These are phyloP conservation scores for Penicillium sp. DNA, from an alignment of 2,329 filamentous ascomycete species.

Conservation along the genomic window DNA sequence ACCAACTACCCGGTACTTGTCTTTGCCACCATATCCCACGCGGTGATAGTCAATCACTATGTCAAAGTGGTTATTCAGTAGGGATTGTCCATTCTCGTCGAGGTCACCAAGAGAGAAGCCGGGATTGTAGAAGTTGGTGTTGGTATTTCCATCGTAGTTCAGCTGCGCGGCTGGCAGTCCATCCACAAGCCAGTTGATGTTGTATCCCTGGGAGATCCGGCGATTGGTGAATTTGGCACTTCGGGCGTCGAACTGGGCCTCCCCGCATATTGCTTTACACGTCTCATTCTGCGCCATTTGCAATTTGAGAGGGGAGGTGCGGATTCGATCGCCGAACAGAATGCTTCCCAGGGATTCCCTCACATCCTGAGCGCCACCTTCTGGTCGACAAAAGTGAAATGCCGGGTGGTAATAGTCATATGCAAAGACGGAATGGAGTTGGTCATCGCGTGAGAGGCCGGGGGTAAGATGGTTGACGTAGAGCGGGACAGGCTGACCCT, in stretches of 20 bases:
- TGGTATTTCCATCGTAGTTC: constrained; percentile 71
- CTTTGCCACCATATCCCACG: constrained; percentile 54
- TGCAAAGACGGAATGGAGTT: constrained; percentile 86
- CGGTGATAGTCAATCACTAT: constrained; percentile 91
- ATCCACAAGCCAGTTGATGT: constrained; percentile 93
- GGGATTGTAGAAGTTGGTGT: constrained; percentile 81
- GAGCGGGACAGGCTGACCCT: constrained; percentile 75
- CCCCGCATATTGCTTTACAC: constrained; percentile 75
- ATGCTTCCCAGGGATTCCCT: constrained; percentile 93
- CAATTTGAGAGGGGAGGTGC: constrained; percentile 90
- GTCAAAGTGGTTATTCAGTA: constrained; percentile 93
- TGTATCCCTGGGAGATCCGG: constrained; percentile 80
- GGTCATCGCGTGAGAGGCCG: constrained; percentile 72
- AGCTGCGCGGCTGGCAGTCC: constrained; percentile 86
- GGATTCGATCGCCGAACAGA: constrained; percentile 93
- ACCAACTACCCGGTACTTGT: constrained; percentile 83
- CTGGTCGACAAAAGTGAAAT: constrained; percentile 84
- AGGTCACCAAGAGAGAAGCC: constrained; percentile 75
- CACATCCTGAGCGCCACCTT: constrained; percentile 71
- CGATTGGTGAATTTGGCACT: constrained; percentile 76
- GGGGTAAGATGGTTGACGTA: constrained; percentile 92
- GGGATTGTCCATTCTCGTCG: constrained; percentile 54
- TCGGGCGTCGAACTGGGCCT: constrained; percentile 62
- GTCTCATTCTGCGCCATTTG: constrained; percentile 82
- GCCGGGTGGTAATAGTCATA: constrained; percentile 92